Percentiles rank a stretch among this genome's conserved stretches.
Evolutionary conservation across 2,329 filamentous ascomycete species (phyloP).

Genomic region (Alternaria longipes): DNA sequence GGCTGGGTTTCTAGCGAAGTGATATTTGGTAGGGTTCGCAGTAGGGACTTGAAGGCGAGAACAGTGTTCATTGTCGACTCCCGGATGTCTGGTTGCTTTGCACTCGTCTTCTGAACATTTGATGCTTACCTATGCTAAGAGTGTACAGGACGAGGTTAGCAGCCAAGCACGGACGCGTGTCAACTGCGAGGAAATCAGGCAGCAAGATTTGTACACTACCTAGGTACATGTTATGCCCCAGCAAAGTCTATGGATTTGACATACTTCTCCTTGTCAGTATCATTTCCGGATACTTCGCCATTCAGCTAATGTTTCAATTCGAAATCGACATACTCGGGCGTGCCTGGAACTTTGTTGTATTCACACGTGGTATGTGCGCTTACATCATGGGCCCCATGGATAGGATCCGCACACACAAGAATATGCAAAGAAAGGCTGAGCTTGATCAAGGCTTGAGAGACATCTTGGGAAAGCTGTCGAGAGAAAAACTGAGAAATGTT

Average conservation of each 20-base stretch:
- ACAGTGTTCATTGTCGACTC: background rate
- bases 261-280: background rate
- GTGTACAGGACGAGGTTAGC: background rate
- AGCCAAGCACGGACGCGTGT: background rate
- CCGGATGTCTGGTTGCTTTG: background rate
- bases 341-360: background rate
- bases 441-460: background rate
- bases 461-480: background rate
- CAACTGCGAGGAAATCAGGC: background rate
- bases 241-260: background rate
- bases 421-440: background rate
- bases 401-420: background rate
- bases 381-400: background rate
- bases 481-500: background rate
- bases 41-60: background rate
- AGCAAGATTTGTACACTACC: background rate
- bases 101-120: background rate
- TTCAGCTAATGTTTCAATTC: background rate
- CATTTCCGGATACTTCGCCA: background rate
- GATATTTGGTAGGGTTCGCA: background rate
- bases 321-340: background rate
- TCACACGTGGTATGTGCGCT: background rate
- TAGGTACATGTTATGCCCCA: background rate
- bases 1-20: background rate
- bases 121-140: background rate